Base-by-base conservation (phyloP, 805 yeast genomes). In the Metschnikowia borealis region DNA sequence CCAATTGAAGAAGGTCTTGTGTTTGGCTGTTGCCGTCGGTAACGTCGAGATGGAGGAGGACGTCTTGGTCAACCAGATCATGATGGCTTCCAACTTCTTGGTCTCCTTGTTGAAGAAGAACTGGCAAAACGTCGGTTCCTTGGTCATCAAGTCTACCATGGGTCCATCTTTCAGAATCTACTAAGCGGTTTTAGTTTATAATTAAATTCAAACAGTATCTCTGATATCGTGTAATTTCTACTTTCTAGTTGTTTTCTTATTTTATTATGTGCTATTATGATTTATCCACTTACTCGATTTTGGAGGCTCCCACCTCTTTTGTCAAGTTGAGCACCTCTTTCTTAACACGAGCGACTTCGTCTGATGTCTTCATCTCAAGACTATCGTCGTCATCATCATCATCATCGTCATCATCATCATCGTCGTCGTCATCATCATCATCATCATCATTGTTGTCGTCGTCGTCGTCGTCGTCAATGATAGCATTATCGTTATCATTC, bases 41-140 rank as follows among this genome's bases (percentile, higher is more conserved):
- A 84, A 94, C 94, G 97, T 94, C 69, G 99, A 91, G 80, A 94
- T 94, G 99, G 95, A 87, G 71, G 94, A 92, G 83, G 97, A 90
- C 68, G 82, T 83, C 68, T 81, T 94, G 72, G 96, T 87, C 70
- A 88, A 92, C 85, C 99, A 94, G 81, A 89, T 94, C 82, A 84
- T 94, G 89, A 84, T 94, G 94, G 83, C 99, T 66, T 83, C 96
- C 66, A 94, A 94, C 96, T 94, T 94, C 86, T 87, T 94, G 78
- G 99, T 94, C 66, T 94, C 99, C 64, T 82, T 94, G 79, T 85
- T 94, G 78, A 94, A 94, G 96, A 94, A 94, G 92, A 89, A 94
- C 96, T 94, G 99, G 99, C 99, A 94, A 85, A 94, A 94, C 81
- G 97, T 94, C 74, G 99, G 99, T 71, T 94, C 99, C 73, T 82